Percentiles rank a stretch among this genome's conserved stretches.
phyloP scores from a whole-genome alignment of 306 rosid species.

The Quercus robur region DNA sequence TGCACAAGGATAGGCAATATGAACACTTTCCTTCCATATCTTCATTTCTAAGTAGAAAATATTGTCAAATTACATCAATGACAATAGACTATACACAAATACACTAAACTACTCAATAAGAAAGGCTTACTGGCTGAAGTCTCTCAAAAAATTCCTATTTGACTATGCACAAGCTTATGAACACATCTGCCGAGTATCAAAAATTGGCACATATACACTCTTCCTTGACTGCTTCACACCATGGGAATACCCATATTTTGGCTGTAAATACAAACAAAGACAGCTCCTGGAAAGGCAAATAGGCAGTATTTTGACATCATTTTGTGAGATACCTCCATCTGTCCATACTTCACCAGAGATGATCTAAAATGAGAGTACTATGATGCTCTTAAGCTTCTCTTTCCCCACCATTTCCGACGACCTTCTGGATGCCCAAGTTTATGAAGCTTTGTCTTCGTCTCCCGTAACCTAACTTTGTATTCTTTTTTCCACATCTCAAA shows the following conservation, averaged over 20 bases:
- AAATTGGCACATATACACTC: conserved; percentile 48
- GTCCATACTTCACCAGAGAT: conserved; percentile 17
- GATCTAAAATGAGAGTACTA: conserved; percentile 7
- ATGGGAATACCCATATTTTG: conserved; percentile 4
- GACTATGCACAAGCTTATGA: conserved; percentile 53
- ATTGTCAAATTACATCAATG: conserved; percentile 25
- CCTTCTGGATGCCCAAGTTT: conserved; percentile 48
- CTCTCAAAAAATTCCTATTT: conserved; percentile 34
- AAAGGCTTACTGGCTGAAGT: conserved; percentile 12
- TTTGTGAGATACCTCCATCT: conserved; percentile 21
- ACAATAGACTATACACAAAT: conserved; percentile 43
- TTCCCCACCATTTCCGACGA: conserved; percentile 88
- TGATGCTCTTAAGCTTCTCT: conserved; percentile 46
- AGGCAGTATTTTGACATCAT: conserved; percentile 18
- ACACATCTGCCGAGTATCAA: conserved; percentile 37
- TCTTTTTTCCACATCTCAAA: conserved; percentile 93
- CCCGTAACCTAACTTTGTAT: conserved; percentile 65
- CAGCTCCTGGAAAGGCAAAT: conserved; percentile 22
- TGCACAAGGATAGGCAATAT: conserved; percentile 19
- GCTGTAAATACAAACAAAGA: conserved; percentile 22
- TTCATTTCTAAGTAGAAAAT: conserved; percentile 21
- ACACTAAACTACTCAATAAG: conserved; percentile 39
- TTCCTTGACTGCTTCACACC: conserved; percentile 31
- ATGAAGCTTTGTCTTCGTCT: conserved; percentile 52
- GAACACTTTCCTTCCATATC: conserved; percentile 39